Base-by-base conservation (phyloP, 257 asterid species). In the Lithospermum erythrorhizon region DNA sequence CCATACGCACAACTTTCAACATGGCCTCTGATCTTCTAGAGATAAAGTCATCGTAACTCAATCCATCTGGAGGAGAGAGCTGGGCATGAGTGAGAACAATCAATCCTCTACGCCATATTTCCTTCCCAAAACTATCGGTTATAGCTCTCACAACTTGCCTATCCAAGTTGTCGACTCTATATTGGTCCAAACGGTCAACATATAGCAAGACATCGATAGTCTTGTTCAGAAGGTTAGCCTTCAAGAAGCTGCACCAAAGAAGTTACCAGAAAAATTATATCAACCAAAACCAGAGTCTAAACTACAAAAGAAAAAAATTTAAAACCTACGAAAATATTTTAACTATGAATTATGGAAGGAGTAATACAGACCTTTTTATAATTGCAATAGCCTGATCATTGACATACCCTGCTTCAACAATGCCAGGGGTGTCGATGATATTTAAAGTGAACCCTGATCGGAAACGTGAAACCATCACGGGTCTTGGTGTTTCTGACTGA, bases 111-210 rank as follows among this genome's bases (percentile, higher is more conserved):
- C 70, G 84, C 95, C 97, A 93, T 70, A 93, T 83, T 59, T 74
- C 82, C 76, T 77, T 84, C 68, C 97, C 99, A 68, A 93, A 87
- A 74, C 78, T 73, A 62, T 87, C 86, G 18, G 95, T 73, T 56
- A 93, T 89, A 35, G 99, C 99, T 75, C 73, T 89, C 68, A 89
- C 96, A 55, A 89, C 69, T 75, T 84, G 97, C 64, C 67, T 83
- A 74, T 93, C 99, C 87, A 93, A 76, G 69, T 83, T 85, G 78
- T 93, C 99, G 62, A 93, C 97, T 78, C 99, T 83, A 66, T 93
- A 93, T 45, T 89, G 79, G 83, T 93, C 99, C 80, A 93, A 75
- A 35, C 99, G 96, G 68, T 93, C 99, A 79, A 93, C 99, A 68
- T 89, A 93, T 35, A 93, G 96, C 82, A 93, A 68, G 68, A 89